Base-by-base conservation (phyloP, 495 filamentous ascomycete species). In the Podospora pseudoanserina region DNA sequence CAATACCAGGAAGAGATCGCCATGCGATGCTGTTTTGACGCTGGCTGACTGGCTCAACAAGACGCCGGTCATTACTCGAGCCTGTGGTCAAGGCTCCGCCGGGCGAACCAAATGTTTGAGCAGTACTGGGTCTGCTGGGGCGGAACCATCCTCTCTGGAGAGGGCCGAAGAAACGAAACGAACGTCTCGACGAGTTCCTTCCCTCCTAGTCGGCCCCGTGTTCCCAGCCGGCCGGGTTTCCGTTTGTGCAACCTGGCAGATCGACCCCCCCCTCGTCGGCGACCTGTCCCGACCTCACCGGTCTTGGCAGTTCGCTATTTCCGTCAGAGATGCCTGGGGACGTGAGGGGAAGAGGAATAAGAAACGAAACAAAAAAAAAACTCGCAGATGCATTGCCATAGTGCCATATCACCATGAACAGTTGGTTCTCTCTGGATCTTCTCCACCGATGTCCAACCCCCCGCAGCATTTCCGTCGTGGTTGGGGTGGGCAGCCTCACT, bases 151-250 rank as follows among this genome's bases (percentile, higher is more conserved):
- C 6, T 30, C 32, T 5, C 27, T 61, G 16, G 27, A 2, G 27
- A 30, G 9, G 26, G 19, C 27, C 3, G 18, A 61, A 61, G 23
- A 61, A 61, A 63, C 61, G 20, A 63, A 49, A 63, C 61, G 32
- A 23, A 61, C 59, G 9, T 28, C 62, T 13, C 53, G 15, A 23
- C 2, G 49, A 7, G 19, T 32, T 11, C 18, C 30, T 39, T 23
- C 23, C 23, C 30, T 16, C 28, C 55, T 19, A 56, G 58, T 55
- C 34, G 39, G 23, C 60, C 59, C 54, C 64, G 64, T 60, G 28
- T 66, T 63, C 49, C 68, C 68, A 70, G 62, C 54, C 69, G 63
- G 69, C 69, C 69, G 69, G 69, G 55, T 67, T 70, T 4, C 59
- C 59, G 59, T 63, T 39, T 62, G 69, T 71, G 63, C 26, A 63